phyloP scores from a whole-genome alignment of 2,329 filamentous ascomycete species.

The Albifimbria verrucaria region DNA sequence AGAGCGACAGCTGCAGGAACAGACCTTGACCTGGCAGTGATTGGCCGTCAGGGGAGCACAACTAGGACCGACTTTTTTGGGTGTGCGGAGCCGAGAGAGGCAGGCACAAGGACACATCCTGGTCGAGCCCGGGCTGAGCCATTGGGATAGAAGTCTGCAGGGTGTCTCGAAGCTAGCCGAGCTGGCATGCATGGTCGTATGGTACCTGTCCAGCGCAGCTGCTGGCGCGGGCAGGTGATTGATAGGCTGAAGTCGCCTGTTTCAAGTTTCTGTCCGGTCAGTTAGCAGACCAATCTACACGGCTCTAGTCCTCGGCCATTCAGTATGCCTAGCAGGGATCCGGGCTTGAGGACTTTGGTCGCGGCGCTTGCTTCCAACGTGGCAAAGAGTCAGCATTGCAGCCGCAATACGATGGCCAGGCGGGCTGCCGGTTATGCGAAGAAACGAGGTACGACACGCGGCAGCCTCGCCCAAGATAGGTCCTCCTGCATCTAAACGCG shows the following conservation, averaged over 20 bases:
- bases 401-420: too few species aligned
- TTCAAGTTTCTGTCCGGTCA: constrained; percentile 15
- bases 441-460: too few species aligned
- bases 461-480: too few species aligned
- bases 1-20: constrained; percentile 16
- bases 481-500: too few species aligned
- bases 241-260: constrained; percentile 27
- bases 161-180: constrained; percentile 36
- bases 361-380: too few species aligned
- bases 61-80: constrained; percentile 6
- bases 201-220: constrained; percentile 19
- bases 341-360: background rate
- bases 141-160: constrained; percentile 13
- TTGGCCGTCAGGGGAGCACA: constrained; percentile 13
- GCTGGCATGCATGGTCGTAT: constrained; percentile 23
- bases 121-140: constrained; percentile 12
- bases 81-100: constrained; percentile 25
- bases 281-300: background rate
- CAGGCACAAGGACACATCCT: constrained; percentile 4
- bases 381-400: background rate
- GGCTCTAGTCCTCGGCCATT: background rate
- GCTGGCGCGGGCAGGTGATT: constrained; percentile 15
- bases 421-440: too few species aligned
- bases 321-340: background rate
- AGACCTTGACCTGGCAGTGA: constrained; percentile 6